Conservation (phyloP, 1,284 basidiomycete species). For the Bjerkandera adusta region DNA sequence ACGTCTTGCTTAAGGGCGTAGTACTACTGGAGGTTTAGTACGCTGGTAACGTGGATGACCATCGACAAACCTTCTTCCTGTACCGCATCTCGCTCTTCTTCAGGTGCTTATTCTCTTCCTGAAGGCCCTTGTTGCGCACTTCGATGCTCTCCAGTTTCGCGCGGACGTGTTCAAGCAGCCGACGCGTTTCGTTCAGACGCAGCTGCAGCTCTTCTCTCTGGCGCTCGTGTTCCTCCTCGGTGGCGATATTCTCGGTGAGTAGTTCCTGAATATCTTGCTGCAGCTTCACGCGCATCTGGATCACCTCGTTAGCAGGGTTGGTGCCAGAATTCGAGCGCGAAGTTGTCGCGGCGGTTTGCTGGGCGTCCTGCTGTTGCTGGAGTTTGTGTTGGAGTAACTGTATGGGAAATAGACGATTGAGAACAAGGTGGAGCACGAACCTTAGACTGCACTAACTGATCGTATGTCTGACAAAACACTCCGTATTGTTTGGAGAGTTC, state of each 20-base stretch:
- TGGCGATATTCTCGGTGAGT: constrained; percentile 8
- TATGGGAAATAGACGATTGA: not conserved
- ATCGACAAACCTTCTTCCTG: constrained; percentile 22
- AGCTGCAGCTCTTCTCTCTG: constrained; percentile 9
- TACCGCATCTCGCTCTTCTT: constrained; percentile 13
- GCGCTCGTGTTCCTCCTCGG: constrained; percentile 7
- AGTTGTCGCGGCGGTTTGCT: not conserved
- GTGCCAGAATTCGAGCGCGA: not conserved
- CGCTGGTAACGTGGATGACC: not conserved
- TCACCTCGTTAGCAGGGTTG: constrained; percentile 1
- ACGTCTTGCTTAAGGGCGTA: constrained; percentile 18
- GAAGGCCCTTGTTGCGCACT: not conserved
- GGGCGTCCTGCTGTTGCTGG: not conserved
- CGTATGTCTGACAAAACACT: constrained; percentile 10
- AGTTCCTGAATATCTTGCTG: constrained; percentile 10
- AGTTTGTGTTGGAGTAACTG: not conserved
- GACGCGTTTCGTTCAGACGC: constrained; percentile 9
- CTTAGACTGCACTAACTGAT: constrained; percentile 7
- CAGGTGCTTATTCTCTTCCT: constrained; percentile 12
- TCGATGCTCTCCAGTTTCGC: not conserved
- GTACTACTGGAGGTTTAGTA: constrained; percentile 12
- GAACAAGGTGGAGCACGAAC: not conserved
- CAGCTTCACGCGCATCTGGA: constrained; percentile 9
- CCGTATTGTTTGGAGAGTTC: constrained; percentile 3
- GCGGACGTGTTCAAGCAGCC: not conserved